A percentile compares a stretch with the other conserved stretches of the same genome.
phyloP scores from a whole-genome alignment of 1,284 basidiomycete species.

The Ganoderma multipileum region DNA sequence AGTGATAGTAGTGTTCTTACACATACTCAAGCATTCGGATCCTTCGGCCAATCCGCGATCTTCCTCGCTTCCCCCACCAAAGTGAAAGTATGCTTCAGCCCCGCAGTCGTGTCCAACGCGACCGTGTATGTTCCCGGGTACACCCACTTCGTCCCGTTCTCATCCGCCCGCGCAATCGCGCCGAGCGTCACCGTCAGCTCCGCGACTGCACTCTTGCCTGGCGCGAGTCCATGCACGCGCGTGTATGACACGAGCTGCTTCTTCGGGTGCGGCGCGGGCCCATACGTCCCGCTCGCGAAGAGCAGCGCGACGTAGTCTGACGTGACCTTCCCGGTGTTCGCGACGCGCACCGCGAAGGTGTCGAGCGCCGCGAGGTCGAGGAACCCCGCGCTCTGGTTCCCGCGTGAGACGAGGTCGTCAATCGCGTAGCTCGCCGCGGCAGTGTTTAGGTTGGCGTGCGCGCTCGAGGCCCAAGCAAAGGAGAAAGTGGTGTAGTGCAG shows the following conservation, averaged over 20 bases:
- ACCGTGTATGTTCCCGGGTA: conserved; percentile 56
- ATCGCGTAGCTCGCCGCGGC: conserved; percentile 1
- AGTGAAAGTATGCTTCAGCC: conserved; percentile 47
- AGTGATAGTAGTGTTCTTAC: no score
- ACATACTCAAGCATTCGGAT: conserved; percentile 26
- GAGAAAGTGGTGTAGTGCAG: conserved; percentile 61
- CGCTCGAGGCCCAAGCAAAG: conserved; percentile 46
- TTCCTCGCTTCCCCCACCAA: conserved; percentile 50
- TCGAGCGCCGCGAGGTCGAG: conserved; percentile 55
- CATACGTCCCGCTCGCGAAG: conserved; percentile 55
- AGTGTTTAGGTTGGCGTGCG: conserved; percentile 38
- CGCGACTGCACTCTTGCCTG: conserved; percentile 46
- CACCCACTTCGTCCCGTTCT: conserved; percentile 53
- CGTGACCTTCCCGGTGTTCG: conserved; percentile 54
- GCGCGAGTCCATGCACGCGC: conserved; percentile 49
- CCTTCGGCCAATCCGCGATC: conserved; percentile 47
- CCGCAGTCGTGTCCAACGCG: conserved; percentile 34
- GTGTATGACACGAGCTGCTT: conserved; percentile 59
- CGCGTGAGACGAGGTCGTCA: conserved; percentile 40
- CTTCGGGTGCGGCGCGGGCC: conserved; percentile 57
- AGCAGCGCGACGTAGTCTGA: conserved; percentile 65
- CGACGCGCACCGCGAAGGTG: conserved; percentile 54
- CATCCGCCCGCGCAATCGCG: conserved; percentile 58
- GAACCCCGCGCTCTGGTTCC: conserved; percentile 34
- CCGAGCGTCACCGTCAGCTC: conserved; percentile 54